Base-by-base conservation (phyloP, 352 stramenopile genomes). In the Pythium oligandrum region DNA sequence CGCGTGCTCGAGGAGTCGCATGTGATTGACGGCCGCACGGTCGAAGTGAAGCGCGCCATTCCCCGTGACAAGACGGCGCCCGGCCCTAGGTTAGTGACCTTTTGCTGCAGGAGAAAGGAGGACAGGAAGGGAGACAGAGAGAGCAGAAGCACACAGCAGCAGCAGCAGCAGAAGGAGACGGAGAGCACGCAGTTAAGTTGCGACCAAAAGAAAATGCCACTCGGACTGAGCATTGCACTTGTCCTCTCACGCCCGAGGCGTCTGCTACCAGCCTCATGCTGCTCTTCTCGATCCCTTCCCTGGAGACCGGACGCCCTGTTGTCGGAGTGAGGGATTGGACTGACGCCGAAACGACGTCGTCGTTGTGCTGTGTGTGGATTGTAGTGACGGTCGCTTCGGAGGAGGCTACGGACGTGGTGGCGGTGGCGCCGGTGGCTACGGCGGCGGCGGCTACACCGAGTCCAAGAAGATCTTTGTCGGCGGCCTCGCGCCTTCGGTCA, bases 401-500 rank as follows among this genome's bases (percentile, higher is more conserved):
- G 51, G 57, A 33, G 62, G 64, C 31, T 61, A 60, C 43, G 45
- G 64, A 34, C 45, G 61, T 40, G 50, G 60, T 34, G 40, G 56
- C 33, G 59, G 68, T 35, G 61, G 61, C 46, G 59, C 53, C 36
- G 63, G 62, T 12, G 53, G 58, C 40, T 40, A 54, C 43, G 64
- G 60, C 33, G 36, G 55, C 39, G 63, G 70, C 8, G 40, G 57
- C 51, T 80, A 69, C 42, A 69, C 54, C 33, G 88, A 96, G 59
- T 81, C 76, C 47, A 95, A 95, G 64, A 98, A 98, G 71, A 90
- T 98, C 53, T 98, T 98, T 58, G 90, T 97, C 6, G 91, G 91
- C 33, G 91, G 91, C 26, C 64, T 98, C 38, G 76, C 85, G 17
- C 74, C 84, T 11, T 84, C 88, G 3, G 85, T 96, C 40, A 80